A percentile compares a stretch with the other conserved stretches of the same genome.
phyloP scores from a whole-genome alignment of 1,284 basidiomycete species.

The Polyporus tsugae region DNA sequence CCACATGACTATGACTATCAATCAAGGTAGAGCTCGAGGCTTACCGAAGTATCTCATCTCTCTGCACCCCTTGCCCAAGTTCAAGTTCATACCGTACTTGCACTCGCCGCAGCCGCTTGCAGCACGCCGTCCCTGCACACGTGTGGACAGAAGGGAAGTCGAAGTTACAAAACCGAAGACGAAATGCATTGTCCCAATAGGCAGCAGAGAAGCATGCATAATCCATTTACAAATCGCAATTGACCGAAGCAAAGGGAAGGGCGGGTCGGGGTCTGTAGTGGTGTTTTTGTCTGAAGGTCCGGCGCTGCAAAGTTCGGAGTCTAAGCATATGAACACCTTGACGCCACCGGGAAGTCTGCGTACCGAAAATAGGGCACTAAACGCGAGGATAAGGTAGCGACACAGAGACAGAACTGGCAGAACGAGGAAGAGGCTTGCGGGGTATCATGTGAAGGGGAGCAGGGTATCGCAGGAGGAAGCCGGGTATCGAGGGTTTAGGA shows the following conservation, averaged over 20 bases:
- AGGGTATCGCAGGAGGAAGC: conserved; percentile 16
- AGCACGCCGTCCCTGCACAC: background rate
- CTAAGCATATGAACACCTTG: background rate
- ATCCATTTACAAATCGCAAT: conserved; percentile 12
- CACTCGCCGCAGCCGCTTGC: background rate
- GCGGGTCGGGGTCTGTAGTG: conserved; percentile 9
- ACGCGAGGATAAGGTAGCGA: conserved; percentile 13
- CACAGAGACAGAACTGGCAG: background rate
- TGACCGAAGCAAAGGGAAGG: conserved; percentile 17
- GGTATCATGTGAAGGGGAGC: conserved; percentile 8
- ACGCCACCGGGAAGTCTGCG: background rate
- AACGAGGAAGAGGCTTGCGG: conserved; percentile 12
- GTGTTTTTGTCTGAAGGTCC: conserved; percentile 7
- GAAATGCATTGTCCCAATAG: conserved; percentile 17
- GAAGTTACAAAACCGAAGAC: conserved; percentile 4
- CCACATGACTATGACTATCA: background rate
- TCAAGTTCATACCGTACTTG: background rate
- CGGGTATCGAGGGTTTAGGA: background rate
- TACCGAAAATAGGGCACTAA: conserved; percentile 9
- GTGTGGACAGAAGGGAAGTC: background rate
- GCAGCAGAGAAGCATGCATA: conserved; percentile 20
- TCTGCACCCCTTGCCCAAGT: background rate
- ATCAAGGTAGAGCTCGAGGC: background rate
- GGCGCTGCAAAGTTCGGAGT: background rate
- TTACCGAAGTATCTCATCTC: background rate